Base-by-base conservation (phyloP, 352 stramenopile genomes). In the Phytopythium aichiense region DNA sequence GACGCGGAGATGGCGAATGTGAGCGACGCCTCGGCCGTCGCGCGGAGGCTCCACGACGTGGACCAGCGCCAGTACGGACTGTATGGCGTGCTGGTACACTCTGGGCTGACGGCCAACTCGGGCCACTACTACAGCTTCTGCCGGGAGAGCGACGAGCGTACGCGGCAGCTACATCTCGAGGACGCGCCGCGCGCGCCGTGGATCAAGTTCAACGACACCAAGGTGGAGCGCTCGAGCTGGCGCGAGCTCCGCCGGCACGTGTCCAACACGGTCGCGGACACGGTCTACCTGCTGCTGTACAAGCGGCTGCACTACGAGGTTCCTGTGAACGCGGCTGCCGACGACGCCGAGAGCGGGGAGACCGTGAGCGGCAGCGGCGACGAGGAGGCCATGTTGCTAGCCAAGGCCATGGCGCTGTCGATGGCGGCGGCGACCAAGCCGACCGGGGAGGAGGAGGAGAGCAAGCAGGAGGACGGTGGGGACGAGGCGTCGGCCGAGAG, bases 121-220 rank as follows among this genome's bases (percentile, higher is more conserved):
- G 90, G 90, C 1, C 90, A 97, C 61, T 97, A 97, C 63, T 97
- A 95, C 65, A 92, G 84, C 28, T 97, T 91, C 54, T 95, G 88
- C 65, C 84, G 90, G 0, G 79, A 93, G 54, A 94, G 79, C 57
- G 75, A 91, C 31, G 84, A 89, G 33, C 75, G 70, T 25, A 79
- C 75, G n/a, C 64, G 75, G 18, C 72, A 95, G 43, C 61, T 97
- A 37, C 84, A 96, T 56, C 53, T 92, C 6, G 75, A 93, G 42
- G 89, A 97, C 63, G 85, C 87, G 5, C 52, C 78, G 16, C 53
- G 78, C n/a, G 79, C 85, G 16, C 89, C 90, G 11, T 97, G 90
- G 90, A 90, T 96, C 58, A 96, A 96, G 50, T 96, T 97, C 30
- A 97, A 97, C 62, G 90, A 97, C 69, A 87, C 67, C 42, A 90